Conservation (phyloP, 1,284 basidiomycete species). For the Blastosporella zonata region DNA sequence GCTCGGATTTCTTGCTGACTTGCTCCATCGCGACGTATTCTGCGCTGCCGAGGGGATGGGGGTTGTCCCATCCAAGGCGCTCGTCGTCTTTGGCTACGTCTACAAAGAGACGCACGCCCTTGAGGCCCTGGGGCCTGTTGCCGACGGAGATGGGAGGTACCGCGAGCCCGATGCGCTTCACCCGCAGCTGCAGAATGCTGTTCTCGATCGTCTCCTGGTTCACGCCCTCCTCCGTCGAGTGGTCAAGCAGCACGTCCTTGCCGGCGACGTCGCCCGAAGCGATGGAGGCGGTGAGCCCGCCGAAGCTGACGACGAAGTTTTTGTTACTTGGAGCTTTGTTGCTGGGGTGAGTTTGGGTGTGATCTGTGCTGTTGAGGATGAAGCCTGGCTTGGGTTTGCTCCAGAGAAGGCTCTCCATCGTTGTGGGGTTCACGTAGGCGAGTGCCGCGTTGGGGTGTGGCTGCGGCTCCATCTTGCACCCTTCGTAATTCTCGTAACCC, state of each 20-base stretch:
- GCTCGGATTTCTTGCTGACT: background rate
- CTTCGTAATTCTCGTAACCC: constrained; percentile 28
- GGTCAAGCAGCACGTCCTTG: constrained; percentile 22
- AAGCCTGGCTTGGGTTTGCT: constrained; percentile 57
- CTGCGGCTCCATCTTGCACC: constrained; percentile 52
- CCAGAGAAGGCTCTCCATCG: constrained; percentile 51
- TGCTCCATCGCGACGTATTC: constrained; percentile 17
- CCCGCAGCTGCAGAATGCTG: constrained; percentile 17
- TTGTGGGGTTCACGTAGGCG: constrained; percentile 50
- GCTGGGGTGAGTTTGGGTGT: constrained; percentile 2
- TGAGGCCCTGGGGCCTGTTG: constrained; percentile 32
- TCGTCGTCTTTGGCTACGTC: constrained; percentile 22
- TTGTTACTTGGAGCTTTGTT: background rate
- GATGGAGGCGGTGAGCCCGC: constrained; percentile 33
- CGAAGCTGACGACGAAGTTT: constrained; percentile 34
- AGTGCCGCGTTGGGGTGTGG: constrained; percentile 66
- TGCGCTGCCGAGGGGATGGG: constrained; percentile 19
- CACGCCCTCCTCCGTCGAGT: constrained; percentile 26
- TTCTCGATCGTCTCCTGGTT: constrained; percentile 12
- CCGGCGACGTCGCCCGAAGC: constrained; percentile 9
- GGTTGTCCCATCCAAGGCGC: constrained; percentile 16
- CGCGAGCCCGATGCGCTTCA: constrained; percentile 19
- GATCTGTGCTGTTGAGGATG: constrained; percentile 37
- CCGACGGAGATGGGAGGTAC: constrained; percentile 38
- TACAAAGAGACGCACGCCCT: constrained; percentile 29